phyloP scores from a whole-genome alignment of 495 filamentous ascomycete species.

The Neurospora discreta region DNA sequence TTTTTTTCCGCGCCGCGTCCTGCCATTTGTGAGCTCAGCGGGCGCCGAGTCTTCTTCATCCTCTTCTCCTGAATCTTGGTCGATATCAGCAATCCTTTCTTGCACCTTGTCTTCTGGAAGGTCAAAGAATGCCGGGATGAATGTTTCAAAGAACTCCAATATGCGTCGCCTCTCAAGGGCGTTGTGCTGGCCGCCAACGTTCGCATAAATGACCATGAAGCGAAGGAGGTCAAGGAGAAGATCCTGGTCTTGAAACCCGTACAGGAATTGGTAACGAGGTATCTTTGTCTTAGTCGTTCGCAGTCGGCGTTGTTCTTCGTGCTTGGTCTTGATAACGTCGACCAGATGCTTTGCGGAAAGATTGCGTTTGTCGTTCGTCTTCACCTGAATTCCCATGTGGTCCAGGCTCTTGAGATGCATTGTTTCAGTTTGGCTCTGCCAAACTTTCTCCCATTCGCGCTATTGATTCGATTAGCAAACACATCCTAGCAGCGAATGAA shows the following conservation, averaged over 20 bases:
- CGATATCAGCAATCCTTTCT: constrained; percentile 61
- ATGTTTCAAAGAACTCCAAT: constrained; percentile 73
- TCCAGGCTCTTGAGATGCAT: constrained; percentile 94
- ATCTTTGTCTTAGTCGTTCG: constrained; percentile 48
- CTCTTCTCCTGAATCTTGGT: constrained; percentile 50
- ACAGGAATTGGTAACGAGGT: constrained; percentile 61
- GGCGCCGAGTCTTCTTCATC: constrained; percentile 55
- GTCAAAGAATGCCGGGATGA: constrained; percentile 82
- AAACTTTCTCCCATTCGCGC: constrained; percentile 98
- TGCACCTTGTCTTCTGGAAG: constrained; percentile 66
- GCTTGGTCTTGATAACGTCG: constrained; percentile 73
- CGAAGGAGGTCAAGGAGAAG: constrained; percentile 74
- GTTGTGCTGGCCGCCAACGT: constrained; percentile 53
- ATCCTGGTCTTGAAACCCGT: constrained; percentile 60
- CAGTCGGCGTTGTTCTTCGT: constrained; percentile 68
- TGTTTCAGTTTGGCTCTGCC: constrained; percentile 83
- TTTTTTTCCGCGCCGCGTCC: constrained; percentile 59
- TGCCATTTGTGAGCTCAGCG: constrained; percentile 43
- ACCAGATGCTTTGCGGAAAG: constrained; percentile 79
- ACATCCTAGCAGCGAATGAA: not conserved
- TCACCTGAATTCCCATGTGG: constrained; percentile 82
- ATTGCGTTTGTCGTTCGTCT: constrained; percentile 74
- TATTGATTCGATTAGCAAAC: constrained; percentile 21
- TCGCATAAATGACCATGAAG: constrained; percentile 65
- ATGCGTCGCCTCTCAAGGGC: constrained; percentile 64